Base-by-base conservation (phyloP, 768 basidiomycete species). In the Hygrocybe coccinea region DNA sequence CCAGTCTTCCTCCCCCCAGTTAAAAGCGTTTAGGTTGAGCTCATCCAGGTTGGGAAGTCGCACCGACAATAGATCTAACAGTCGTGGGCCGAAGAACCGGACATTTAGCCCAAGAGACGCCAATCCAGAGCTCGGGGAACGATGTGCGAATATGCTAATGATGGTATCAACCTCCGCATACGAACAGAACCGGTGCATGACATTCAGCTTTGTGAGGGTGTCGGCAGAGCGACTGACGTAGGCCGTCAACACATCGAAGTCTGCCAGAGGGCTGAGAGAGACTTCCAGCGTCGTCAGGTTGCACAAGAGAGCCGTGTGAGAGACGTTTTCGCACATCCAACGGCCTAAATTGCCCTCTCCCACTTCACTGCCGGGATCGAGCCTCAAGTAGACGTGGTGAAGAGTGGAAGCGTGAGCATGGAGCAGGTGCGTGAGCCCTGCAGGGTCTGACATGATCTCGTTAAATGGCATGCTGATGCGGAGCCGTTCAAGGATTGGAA, bases 61-160 rank as follows among this genome's bases (percentile, higher is more conserved):
- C 50, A 51, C 52, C 14, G 64, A 63, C 5, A 69, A 43, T 22
- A 69, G 56, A 37, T 65, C 63, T 25, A 68, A 68, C 8, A 68
- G 59, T 36, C 64, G 58, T 14, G 57, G 60, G 43, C 56, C 63
- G 55, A 64, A 59, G 14, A 59, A 60, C 12, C 61, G 56, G 15
- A 64, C 59, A 34, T 64, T 60, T n/a, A 65, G 48, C 8, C 59
- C 57, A 1, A 67, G 57, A 5, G 55, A 22, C 48, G 60, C 50
- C n/a, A 67, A 57, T 7, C 64, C 61, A 4, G 54, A 36, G 12
- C 60, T 55, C 15, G 55, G 50, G 2, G 57, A 41, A 2, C 62
- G 60, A 46, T 63, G 59, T 9, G 57, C 38, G 38, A 67, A 55
- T 46, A 52, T 52, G 12, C 56, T 12, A 15, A 59, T 57, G 38